phyloP scores from a whole-genome alignment of 2,329 filamentous ascomycete species.

The Myriosclerotinia scirpicola region DNA sequence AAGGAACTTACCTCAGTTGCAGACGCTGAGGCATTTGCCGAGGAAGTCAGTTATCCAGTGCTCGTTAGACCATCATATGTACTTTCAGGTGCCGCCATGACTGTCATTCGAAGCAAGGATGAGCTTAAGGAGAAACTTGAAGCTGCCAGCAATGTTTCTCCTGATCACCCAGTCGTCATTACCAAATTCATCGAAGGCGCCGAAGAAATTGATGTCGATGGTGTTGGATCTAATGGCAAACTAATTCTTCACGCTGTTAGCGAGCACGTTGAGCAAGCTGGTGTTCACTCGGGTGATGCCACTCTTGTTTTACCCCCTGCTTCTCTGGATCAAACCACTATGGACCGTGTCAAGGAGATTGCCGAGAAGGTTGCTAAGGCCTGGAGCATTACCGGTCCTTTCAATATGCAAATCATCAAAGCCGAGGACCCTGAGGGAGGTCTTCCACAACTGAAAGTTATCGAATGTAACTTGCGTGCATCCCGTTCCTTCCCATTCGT shows the following conservation, averaged over 20 bases:
- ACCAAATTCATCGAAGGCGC: conserved; percentile 98
- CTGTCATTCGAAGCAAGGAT: conserved; percentile 82
- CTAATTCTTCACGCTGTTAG: conserved; percentile 89
- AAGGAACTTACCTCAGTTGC: conserved; percentile 90
- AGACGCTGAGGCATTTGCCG: conserved; percentile 84
- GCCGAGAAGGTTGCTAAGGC: conserved; percentile 95
- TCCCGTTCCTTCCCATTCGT: conserved; percentile 98
- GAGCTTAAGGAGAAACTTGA: conserved; percentile 95
- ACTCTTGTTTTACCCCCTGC: conserved; percentile 88
- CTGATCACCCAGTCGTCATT: conserved; percentile 97
- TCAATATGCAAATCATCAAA: conserved; percentile 99
- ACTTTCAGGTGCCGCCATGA: conserved; percentile 97
- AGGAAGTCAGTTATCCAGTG: conserved; percentile 86
- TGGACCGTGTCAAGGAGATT: conserved; percentile 91
- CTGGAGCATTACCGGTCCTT: conserved; percentile 95
- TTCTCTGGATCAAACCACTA: conserved; percentile 72
- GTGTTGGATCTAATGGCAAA: conserved; percentile 81
- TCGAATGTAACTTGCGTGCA: conserved; percentile 96
- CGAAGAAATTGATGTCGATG: conserved; percentile 94
- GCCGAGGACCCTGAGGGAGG: conserved; percentile 73
- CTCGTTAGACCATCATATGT: conserved; percentile 95
- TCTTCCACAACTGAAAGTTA: conserved; percentile 82
- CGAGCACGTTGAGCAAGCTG: conserved; percentile 95
- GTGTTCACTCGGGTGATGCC: conserved; percentile 96
- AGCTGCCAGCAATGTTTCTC: conserved; percentile 85